These are phyloP conservation scores for Fagus crenata DNA, from an alignment of 306 rosid species.

Conservation along the genomic window DNA sequence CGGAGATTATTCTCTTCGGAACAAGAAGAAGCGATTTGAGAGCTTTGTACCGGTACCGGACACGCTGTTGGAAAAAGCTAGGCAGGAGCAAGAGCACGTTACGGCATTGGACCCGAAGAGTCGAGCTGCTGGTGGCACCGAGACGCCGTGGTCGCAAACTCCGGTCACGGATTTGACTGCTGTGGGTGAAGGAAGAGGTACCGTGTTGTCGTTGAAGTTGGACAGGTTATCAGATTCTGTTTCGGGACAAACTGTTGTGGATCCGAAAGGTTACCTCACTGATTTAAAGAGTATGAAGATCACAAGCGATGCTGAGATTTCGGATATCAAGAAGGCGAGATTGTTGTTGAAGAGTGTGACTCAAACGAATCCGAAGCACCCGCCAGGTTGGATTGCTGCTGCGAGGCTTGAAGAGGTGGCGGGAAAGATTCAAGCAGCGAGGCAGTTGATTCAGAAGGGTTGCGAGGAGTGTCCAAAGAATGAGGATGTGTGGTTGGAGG, in stretches of 20 bases:
- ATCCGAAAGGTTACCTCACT: slow-evolving; percentile 79
- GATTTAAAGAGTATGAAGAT: slow-evolving; percentile 85
- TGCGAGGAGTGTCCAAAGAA: slow-evolving; percentile 90
- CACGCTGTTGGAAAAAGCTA: slow-evolving; percentile 84
- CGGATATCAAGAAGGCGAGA: slow-evolving; percentile 83
- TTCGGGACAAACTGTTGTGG: slow-evolving; percentile 76
- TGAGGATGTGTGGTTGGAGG: slow-evolving; percentile 95
- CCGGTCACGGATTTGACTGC: slow-evolving; percentile 95
- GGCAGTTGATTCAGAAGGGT: slow-evolving; percentile 76
- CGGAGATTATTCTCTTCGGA: slow-evolving; percentile 75
- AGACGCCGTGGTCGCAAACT: slow-evolving; percentile 80
- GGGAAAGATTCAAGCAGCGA: slow-evolving; percentile 77
- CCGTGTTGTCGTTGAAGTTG: slow-evolving; percentile 73
- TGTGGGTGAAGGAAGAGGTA: slow-evolving; percentile 89
- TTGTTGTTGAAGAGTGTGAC: slow-evolving; percentile 81
- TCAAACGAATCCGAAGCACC: slow-evolving; percentile 83
- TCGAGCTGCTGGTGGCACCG: slow-evolving; percentile 65
- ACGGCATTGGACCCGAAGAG: slow-evolving; percentile 88
- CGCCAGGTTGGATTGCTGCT: slow-evolving; percentile 93
- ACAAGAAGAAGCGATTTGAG: slow-evolving; percentile 85
- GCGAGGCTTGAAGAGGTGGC: slow-evolving; percentile 89
- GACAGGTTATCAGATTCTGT: slow-evolving; percentile 82
- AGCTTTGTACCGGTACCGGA: slow-evolving; percentile 90
- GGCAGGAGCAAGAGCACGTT: slow-evolving; percentile 88
- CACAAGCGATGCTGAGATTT: slow-evolving; percentile 86